Conservation (phyloP, 345 rosid genomes). For the Clausena lansium region DNA sequence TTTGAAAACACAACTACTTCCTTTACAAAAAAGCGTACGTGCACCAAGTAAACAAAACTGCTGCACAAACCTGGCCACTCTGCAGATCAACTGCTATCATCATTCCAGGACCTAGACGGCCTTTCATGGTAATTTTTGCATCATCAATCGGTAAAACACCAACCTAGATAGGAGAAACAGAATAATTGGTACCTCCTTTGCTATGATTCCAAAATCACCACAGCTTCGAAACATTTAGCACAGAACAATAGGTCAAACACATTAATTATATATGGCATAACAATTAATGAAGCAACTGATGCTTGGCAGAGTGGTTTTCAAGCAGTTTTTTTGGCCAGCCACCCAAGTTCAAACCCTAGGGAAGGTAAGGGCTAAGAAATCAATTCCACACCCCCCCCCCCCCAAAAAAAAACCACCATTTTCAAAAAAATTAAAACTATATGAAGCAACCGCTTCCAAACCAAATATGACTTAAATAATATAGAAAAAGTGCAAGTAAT, state of each 20-base stretch:
- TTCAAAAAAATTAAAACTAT: too few relatives aligned
- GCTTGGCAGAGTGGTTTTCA: too few relatives aligned
- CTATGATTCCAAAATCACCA: not conserved
- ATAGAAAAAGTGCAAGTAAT: not conserved
- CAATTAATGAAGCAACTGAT: not conserved
- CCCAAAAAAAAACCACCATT: too few relatives aligned
- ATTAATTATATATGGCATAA: not conserved
- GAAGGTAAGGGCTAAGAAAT: too few relatives aligned
- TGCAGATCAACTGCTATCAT: slow-evolving; percentile 89
- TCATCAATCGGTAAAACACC: slow-evolving; percentile 98
- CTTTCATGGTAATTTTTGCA: slow-evolving; percentile 86
- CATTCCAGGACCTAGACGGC: slow-evolving; percentile 99
- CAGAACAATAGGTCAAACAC: not conserved
- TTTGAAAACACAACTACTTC: not conserved
- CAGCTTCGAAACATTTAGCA: not conserved
- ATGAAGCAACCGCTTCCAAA: not conserved
- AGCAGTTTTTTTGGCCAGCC: too few relatives aligned
- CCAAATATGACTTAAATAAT: not conserved
- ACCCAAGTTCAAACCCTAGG: too few relatives aligned
- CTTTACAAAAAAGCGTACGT: not conserved
- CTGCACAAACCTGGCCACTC: slow-evolving; percentile 79
- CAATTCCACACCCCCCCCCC: too few relatives aligned
- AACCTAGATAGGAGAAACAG: slow-evolving; percentile 48
- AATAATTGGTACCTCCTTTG: not conserved
- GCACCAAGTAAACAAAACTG: slow-evolving; percentile 8